These are phyloP conservation scores for Trichoderma sp. DNA, from an alignment of 2,329 filamentous ascomycete genomes.

Conservation along the genomic window DNA sequence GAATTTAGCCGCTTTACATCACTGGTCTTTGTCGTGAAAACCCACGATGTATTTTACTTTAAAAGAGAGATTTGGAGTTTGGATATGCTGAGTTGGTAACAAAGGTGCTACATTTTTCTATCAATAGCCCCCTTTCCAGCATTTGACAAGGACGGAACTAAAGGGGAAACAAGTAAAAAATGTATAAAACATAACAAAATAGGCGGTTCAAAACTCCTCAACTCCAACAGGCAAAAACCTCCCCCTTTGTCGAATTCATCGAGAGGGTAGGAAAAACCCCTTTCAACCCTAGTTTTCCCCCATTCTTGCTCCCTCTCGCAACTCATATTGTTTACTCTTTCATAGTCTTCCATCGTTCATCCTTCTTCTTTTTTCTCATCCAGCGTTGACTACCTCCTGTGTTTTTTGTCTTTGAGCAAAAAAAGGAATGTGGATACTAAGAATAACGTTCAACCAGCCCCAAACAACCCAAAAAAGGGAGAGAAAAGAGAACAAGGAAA, in stretches of 20 bases:
- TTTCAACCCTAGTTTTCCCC: background rate
- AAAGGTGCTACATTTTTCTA: constrained; percentile 15
- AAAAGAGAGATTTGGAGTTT: background rate
- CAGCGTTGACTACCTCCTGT: background rate
- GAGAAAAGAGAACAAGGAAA: background rate
- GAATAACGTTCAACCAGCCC: background rate
- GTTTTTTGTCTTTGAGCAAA: background rate
- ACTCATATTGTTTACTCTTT: background rate
- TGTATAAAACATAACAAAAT: background rate
- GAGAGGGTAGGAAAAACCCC: background rate
- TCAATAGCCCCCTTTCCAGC: background rate
- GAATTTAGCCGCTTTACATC: background rate
- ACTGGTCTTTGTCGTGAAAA: background rate
- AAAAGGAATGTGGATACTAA: background rate
- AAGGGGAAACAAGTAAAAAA: background rate
- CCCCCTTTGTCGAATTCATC: too few species aligned
- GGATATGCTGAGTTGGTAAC: background rate
- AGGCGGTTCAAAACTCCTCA: background rate
- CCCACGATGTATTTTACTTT: too few species aligned
- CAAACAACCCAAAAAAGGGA: background rate
- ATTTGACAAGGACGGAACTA: too few species aligned
- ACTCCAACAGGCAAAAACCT: constrained; percentile 11
- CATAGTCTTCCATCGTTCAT: background rate
- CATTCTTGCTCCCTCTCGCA: background rate
- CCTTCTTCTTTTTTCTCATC: background rate